Evolutionary conservation across 306 rosid species (phyloP).

Genomic region (Cucurbita argyrosperma): DNA sequence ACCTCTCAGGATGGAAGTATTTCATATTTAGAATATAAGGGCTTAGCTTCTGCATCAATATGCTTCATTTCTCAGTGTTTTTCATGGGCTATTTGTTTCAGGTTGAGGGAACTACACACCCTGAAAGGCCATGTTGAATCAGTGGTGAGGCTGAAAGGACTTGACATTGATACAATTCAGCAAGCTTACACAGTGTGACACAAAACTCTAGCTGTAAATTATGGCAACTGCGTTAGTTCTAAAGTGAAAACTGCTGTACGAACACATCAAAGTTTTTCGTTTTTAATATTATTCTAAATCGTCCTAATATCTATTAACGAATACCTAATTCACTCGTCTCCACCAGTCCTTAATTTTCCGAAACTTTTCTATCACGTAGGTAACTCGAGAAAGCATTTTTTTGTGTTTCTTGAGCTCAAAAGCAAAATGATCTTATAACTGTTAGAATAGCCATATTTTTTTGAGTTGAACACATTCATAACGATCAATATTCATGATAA

Average conservation of each 20-base stretch:
- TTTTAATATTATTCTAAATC: not conserved
- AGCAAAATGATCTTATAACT: too few relatives aligned
- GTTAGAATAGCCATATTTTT: too few relatives aligned
- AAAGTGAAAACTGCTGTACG: not conserved
- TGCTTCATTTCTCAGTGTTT: not conserved
- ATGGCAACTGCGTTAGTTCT: not conserved
- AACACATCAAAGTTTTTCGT: not conserved
- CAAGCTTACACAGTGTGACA: conserved; percentile 87
- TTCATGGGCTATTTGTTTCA: conserved; percentile 11
- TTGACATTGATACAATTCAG: conserved; percentile 93
- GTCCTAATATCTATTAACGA: not conserved
- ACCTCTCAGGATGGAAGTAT: not conserved
- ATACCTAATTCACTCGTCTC: not conserved
- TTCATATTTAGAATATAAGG: not conserved
- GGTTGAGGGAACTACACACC: conserved; percentile 82
- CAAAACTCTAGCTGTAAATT: not conserved
- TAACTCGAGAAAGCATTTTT: too few relatives aligned
- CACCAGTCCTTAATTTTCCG: not conserved
- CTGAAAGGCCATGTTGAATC: conserved; percentile 96
- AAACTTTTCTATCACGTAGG: too few relatives aligned
- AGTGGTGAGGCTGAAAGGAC: conserved; percentile 94
- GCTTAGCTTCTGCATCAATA: not conserved
- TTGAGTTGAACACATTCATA: too few relatives aligned
- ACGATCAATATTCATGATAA: too few relatives aligned
- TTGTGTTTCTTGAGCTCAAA: too few relatives aligned